Evolutionary conservation across 1,284 basidiomycete genomes (phyloP).

Genomic region (Exsudoporus floridanus): DNA sequence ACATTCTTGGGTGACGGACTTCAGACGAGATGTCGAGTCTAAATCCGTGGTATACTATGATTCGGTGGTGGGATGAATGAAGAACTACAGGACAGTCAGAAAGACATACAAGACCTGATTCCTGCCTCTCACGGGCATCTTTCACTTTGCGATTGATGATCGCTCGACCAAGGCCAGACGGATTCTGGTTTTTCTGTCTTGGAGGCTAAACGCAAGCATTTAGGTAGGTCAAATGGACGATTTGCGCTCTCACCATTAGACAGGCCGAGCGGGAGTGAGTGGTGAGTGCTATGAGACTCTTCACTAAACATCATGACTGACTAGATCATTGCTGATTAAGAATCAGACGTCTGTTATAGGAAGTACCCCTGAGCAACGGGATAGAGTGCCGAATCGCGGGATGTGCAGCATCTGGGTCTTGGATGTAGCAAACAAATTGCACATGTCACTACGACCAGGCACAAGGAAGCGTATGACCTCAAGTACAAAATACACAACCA

Average conservation of each 20-base stretch:
- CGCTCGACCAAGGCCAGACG: slow-evolving; percentile 83
- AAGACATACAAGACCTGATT: slow-evolving; percentile 71
- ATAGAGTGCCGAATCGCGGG: neutral
- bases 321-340: slow-evolving; percentile 23
- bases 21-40: slow-evolving; percentile 68
- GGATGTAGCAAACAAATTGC: neutral
- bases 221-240: neutral
- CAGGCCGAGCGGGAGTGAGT: neutral
- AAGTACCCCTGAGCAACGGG: slow-evolving; percentile 15
- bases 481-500: neutral
- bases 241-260: slow-evolving; percentile 21
- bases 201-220: slow-evolving; percentile 19
- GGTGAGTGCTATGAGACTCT: neutral
- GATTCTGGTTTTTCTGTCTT: slow-evolving; percentile 47
- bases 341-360: slow-evolving; percentile 8
- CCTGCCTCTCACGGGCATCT: slow-evolving; percentile 71
- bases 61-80: neutral
- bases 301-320: neutral
- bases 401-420: neutral
- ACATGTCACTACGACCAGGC: neutral
- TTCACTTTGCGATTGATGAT: slow-evolving; percentile 88
- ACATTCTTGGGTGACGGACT: slow-evolving; percentile 94
- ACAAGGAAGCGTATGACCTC: neutral
- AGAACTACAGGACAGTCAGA: neutral
- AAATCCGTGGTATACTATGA: slow-evolving; percentile 78